These are phyloP conservation scores for Nothophaeocryptopus gaeumannii DNA, from an alignment of 2,329 filamentous ascomycete genomes.

Conservation along the genomic window DNA sequence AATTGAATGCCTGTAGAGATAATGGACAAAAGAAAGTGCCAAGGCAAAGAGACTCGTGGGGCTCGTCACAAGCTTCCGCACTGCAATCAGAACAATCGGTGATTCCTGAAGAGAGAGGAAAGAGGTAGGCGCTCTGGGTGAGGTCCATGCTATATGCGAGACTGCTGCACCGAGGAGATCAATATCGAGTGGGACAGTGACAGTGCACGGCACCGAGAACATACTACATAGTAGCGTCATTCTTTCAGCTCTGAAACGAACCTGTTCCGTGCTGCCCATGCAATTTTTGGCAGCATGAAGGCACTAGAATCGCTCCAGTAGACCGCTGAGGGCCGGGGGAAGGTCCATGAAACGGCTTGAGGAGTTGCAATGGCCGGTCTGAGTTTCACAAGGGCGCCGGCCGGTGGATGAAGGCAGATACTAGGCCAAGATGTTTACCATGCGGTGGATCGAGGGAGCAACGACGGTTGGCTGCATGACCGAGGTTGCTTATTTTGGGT, in stretches of 20 bases:
- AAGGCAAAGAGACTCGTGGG: constrained; percentile 41
- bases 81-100: constrained; percentile 26
- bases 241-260: constrained; percentile 27
- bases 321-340: constrained; percentile 10
- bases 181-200: constrained; percentile 22
- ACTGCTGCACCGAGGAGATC: constrained; percentile 10
- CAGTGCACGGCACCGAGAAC: constrained; percentile 13
- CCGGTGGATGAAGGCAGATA: constrained; percentile 12
- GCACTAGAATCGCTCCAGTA: constrained; percentile 10
- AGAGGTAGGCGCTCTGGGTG: constrained; percentile 15
- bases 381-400: constrained; percentile 14
- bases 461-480: constrained; percentile 20
- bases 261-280: constrained; percentile 22
- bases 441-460: constrained; percentile 9
- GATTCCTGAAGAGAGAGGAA: constrained; percentile 20
- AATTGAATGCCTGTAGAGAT: constrained; percentile 34
- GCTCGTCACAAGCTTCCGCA: constrained; percentile 33
- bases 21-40: constrained; percentile 36
- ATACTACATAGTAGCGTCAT: constrained; percentile 20
- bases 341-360: constrained; percentile 18
- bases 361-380: constrained; percentile 9
- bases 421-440: constrained; percentile 10
- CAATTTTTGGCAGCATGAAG: constrained; percentile 9
- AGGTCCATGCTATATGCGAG: constrained; percentile 28
- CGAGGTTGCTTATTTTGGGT: constrained; percentile 21